These are phyloP conservation scores for Apodospora peruviana DNA, from an alignment of 495 filamentous ascomycete genomes.

Conservation along the genomic window DNA sequence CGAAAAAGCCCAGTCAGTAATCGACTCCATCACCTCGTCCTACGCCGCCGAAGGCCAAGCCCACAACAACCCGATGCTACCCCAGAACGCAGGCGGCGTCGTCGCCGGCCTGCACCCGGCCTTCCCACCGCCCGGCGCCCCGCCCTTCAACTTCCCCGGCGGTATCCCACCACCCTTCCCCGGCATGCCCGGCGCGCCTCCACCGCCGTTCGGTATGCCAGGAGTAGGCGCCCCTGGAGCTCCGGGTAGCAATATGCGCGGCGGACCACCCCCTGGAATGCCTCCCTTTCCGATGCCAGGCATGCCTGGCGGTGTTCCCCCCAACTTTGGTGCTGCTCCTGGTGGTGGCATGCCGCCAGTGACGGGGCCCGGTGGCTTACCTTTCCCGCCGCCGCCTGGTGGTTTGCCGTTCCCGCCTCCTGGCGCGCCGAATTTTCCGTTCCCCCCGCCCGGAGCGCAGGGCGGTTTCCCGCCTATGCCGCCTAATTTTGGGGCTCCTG, in stretches of 20 bases:
- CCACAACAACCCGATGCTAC: conserved; percentile 75
- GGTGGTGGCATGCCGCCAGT: conserved; percentile 23
- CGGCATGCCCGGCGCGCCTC: conserved; percentile 6
- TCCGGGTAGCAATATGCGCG: conserved; percentile 44
- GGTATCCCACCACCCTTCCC: conserved; percentile 13
- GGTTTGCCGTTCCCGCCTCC: conserved; percentile 27
- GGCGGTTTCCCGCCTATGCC: conserved; percentile 31
- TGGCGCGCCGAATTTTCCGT: conserved; percentile 36
- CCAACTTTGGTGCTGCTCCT: neutral
- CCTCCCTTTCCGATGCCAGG: conserved; percentile 60
- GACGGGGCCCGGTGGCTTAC: conserved; percentile 43
- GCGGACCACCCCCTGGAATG: conserved; percentile 48
- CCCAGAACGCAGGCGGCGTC: conserved; percentile 52
- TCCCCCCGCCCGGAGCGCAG: conserved; percentile 22
- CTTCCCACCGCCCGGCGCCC: conserved; percentile 9
- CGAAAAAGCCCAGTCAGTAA: conserved; percentile 96
- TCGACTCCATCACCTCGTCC: conserved; percentile 91
- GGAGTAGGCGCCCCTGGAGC: conserved; percentile 3
- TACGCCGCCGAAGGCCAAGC: conserved; percentile 92
- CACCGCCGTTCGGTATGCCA: conserved; percentile 4
- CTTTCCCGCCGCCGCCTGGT: conserved; percentile 59
- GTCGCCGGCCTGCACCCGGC: conserved; percentile 35
- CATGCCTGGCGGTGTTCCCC: conserved; percentile 30
- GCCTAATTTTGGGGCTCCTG: conserved; percentile 15
- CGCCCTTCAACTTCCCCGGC: conserved; percentile 8